Conservation (phyloP, 2,329 filamentous ascomycete genomes). For the Monosporascus sp. region DNA sequence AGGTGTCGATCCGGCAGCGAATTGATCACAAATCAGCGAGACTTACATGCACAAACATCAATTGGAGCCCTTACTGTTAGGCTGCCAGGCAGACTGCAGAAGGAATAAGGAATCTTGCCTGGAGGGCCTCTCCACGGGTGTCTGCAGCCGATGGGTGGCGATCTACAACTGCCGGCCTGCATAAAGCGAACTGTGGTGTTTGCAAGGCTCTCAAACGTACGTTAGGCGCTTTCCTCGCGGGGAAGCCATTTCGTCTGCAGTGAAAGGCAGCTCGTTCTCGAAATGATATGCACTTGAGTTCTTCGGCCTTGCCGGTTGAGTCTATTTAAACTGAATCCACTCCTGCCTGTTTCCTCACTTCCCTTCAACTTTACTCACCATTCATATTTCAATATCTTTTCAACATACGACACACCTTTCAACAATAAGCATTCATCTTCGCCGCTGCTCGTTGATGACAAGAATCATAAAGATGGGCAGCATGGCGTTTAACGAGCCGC, state of each 20-base stretch:
- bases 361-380: no score
- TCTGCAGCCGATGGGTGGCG: neutral
- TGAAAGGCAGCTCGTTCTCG: no score
- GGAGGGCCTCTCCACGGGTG: neutral
- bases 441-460: neutral
- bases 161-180: neutral
- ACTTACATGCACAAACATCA: neutral
- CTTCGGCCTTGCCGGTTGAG: no score
- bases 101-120: neutral
- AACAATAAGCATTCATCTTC: no score
- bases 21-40: neutral
- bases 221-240: no score
- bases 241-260: no score
- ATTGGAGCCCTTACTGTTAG: neutral
- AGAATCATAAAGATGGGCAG: constrained; percentile 8
- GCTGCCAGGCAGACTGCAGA: neutral
- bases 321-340: no score
- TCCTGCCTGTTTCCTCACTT: no score
- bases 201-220: neutral
- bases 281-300: no score
- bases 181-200: constrained; percentile 3
- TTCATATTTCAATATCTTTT: no score
- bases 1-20: neutral
- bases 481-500: neutral
- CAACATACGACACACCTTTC: no score